Conservation (phyloP, 345 rosid species). For the Ceriops zippeliana region DNA sequence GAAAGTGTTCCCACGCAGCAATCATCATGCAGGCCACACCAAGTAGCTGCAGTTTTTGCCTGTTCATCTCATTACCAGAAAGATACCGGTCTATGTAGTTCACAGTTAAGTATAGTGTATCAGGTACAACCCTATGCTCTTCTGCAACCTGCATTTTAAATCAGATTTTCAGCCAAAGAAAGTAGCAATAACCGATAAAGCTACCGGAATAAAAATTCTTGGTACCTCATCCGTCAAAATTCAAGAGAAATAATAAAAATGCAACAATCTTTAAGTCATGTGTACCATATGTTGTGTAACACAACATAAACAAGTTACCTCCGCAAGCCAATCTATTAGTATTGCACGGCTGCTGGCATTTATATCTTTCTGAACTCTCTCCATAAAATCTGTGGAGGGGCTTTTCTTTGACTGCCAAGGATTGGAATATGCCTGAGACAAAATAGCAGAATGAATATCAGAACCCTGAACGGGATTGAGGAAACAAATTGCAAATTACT, state of each 20-base stretch:
- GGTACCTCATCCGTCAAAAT: too few relatives aligned
- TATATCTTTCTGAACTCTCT: constrained; percentile 72
- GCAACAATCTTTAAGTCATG: neutral
- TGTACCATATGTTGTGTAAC: neutral
- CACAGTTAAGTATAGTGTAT: constrained; percentile 75
- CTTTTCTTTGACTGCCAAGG: constrained; percentile 63
- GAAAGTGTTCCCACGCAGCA: constrained; percentile 61
- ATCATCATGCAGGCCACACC: constrained; percentile 96
- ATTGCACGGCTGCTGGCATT: constrained; percentile 82
- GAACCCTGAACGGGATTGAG: neutral
- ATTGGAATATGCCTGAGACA: neutral
- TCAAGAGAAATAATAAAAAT: too few relatives aligned
- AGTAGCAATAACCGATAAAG: neutral
- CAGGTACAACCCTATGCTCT: constrained; percentile 91
- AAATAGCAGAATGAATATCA: neutral
- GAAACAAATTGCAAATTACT: too few relatives aligned
- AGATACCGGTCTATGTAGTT: constrained; percentile 92
- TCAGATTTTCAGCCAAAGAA: constrained; percentile 14
- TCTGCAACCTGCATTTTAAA: constrained; percentile 71
- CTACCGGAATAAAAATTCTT: too few relatives aligned
- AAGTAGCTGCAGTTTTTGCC: constrained; percentile 79
- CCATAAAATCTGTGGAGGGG: constrained; percentile 77
- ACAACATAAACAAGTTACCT: constrained; percentile 42
- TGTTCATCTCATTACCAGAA: constrained; percentile 71
- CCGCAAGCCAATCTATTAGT: constrained; percentile 93